Evolutionary conservation across 2,329 filamentous ascomycete species (phyloP), one percentile per base, ranked within the genome.

Genomic region (Fusarium continuum): DNA sequence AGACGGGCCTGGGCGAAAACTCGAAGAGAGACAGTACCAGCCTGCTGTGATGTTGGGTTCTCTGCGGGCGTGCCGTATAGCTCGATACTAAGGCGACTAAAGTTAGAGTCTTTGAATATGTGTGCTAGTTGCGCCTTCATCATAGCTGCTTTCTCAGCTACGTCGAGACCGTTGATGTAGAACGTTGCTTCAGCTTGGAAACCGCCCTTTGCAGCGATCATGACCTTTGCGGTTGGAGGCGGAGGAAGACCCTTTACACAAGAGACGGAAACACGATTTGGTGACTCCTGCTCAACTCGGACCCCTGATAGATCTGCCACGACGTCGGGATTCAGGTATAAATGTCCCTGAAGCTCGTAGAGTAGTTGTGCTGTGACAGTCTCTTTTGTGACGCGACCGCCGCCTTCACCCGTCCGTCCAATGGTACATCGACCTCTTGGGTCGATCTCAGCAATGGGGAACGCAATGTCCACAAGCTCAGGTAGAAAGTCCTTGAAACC

Each of bases 1-100:
- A 56, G 71, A 5, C 66, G 69, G 6, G 83, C 81, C 64, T 87
- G 80, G 0, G 77, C 77, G 63, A 83, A 77, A 41, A 81, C 72
- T 20, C 80, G 65, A 34, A 83, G 75, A 36, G 80, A 79, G 1
- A 83, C 81, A 1, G 82, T 85, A 1, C 81, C 81, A 1, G 76
- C 76, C 22, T 79, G 77, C 26, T 83, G 81, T n/a, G 75, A 78
- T 4, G 65, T 67, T 0, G 80, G 78, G 32, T 82, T 74, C 2
- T 75, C 71, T 1, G 76, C 70, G 51, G 74, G 28, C 61, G 76
- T 43, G 72, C 82, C 63, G 76, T 80, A 65, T 13, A 66, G 17
- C 34, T 73, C 61, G 22, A 79, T 73, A 14, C 72, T 76, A 0
- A 79, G 60, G 8, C 73, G 73, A 52, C 69, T 74, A 41, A 79